Percentiles rank a stretch among this genome's conserved stretches.
Evolutionary conservation across 768 basidiomycete genomes (phyloP).

Genomic region (Candolleomyces eurysporus): DNA sequence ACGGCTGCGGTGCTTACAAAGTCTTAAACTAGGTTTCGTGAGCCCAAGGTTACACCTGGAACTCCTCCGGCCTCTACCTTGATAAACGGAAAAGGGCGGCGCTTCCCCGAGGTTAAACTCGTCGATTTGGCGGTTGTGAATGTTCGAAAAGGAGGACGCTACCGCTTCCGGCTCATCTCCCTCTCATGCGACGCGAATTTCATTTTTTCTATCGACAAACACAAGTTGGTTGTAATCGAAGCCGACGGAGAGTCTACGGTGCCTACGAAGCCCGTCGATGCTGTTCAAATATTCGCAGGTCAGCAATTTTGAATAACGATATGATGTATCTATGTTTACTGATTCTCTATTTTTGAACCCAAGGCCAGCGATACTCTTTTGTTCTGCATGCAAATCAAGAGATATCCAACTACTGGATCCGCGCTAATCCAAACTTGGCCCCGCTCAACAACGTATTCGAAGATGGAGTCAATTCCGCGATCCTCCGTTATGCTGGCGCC

Average conservation of each 20-base stretch:
- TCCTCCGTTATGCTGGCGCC: slow-evolving; percentile 43
- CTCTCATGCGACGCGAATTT: slow-evolving; percentile 49
- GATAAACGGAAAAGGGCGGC: slow-evolving; percentile 54
- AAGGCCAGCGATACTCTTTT: slow-evolving; percentile 37
- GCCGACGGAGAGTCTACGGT: slow-evolving; percentile 38
- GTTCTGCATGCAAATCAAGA: slow-evolving; percentile 38
- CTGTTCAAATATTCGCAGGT: slow-evolving; percentile 38
- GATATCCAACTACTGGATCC: slow-evolving; percentile 44
- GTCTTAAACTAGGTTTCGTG: slow-evolving; percentile 17
- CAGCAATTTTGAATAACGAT: not conserved
- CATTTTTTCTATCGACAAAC: slow-evolving; percentile 43
- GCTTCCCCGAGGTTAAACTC: slow-evolving; percentile 39
- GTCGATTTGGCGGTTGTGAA: slow-evolving; percentile 42
- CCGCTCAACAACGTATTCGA: slow-evolving; percentile 20
- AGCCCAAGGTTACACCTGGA: slow-evolving; percentile 18
- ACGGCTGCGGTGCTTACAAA: not conserved
- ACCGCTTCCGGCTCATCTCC: slow-evolving; percentile 53
- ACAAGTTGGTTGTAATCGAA: slow-evolving; percentile 40
- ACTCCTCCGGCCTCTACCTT: slow-evolving; percentile 32
- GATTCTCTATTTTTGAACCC: slow-evolving; percentile 4
- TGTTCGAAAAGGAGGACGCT: slow-evolving; percentile 39
- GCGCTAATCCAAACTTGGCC: slow-evolving; percentile 26
- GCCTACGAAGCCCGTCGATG: slow-evolving; percentile 31
- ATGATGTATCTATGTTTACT: not conserved
- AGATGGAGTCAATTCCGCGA: slow-evolving; percentile 44